phyloP scores from a whole-genome alignment of 2,329 filamentous ascomycete species.

The Aspergillus calidoustus region DNA sequence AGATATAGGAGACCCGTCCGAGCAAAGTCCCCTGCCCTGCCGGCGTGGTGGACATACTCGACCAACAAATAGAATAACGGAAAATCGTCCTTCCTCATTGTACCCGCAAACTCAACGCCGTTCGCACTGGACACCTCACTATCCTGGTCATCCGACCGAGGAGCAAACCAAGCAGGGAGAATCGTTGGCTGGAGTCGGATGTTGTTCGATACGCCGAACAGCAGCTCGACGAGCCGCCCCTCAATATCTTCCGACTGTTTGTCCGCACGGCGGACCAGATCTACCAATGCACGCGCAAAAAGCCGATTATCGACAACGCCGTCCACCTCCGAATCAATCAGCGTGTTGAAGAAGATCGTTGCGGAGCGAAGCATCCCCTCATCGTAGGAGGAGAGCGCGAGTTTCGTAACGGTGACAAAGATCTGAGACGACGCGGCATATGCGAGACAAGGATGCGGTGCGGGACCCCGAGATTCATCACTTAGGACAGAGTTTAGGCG shows the following conservation, averaged over 20 bases:
- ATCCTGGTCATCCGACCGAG: slow-evolving; percentile 50
- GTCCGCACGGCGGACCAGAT: slow-evolving; percentile 75
- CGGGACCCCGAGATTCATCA: slow-evolving; percentile 85
- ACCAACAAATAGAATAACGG: slow-evolving; percentile 94
- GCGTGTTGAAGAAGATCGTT: slow-evolving; percentile 82
- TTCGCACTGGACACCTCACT: slow-evolving; percentile 49
- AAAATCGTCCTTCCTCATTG: slow-evolving; percentile 89
- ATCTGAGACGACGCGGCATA: slow-evolving; percentile 87
- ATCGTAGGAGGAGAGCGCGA: slow-evolving; percentile 82
- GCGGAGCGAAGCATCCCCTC: slow-evolving; percentile 84
- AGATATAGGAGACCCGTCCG: slow-evolving; percentile 93
- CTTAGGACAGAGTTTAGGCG: slow-evolving; percentile 71
- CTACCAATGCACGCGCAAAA: slow-evolving; percentile 87
- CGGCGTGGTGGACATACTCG: slow-evolving; percentile 95
- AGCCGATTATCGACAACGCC: slow-evolving; percentile 84
- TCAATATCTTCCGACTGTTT: slow-evolving; percentile 77
- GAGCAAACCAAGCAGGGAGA: slow-evolving; percentile 87
- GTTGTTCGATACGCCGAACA: slow-evolving; percentile 96
- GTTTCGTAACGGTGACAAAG: slow-evolving; percentile 86
- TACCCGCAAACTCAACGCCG: slow-evolving; percentile 76
- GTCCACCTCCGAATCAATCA: slow-evolving; percentile 96
- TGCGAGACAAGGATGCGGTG: slow-evolving; percentile 88
- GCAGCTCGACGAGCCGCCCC: slow-evolving; percentile 84
- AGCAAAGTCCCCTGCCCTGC: slow-evolving; percentile 93
- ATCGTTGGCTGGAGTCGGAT: slow-evolving; percentile 88